A percentile compares a stretch with the other conserved stretches of the same genome.
These are phyloP conservation scores for Plasmodium ovale DNA, from an alignment of 169 alveolate genomes.

Conservation along the genomic window DNA sequence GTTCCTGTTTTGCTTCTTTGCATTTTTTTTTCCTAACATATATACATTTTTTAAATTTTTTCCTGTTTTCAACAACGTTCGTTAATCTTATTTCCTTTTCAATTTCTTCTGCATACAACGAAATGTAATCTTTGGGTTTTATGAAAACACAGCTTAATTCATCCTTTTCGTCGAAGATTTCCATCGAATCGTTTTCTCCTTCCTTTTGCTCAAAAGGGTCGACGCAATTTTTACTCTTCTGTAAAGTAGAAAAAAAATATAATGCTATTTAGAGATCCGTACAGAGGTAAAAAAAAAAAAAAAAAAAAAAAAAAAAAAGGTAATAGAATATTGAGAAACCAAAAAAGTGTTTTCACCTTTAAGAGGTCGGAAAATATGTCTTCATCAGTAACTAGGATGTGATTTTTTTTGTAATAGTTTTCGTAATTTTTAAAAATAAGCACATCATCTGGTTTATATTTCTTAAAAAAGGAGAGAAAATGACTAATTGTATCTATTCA, in stretches of 20 bases:
- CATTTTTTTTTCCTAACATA: constrained; percentile 39
- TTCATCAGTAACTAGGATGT: constrained; percentile 32
- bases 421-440: constrained; percentile 40
- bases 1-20: not conserved
- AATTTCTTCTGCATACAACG: constrained; percentile 45
- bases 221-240: constrained; percentile 24
- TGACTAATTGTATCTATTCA: not conserved
- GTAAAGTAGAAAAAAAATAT: not conserved
- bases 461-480: constrained; percentile 4
- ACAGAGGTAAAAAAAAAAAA: not conserved
- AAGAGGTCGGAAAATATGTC: constrained; percentile 30
- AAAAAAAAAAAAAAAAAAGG: not conserved
- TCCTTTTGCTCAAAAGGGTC: not conserved
- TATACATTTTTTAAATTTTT: constrained; percentile 55
- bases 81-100: constrained; percentile 47
- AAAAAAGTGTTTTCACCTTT: constrained; percentile 4
- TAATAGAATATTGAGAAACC: not conserved
- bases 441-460: constrained; percentile 50
- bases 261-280: not conserved
- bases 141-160: constrained; percentile 60
- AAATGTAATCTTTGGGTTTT: constrained; percentile 35
- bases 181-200: not conserved
- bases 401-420: constrained; percentile 27
- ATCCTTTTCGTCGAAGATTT: not conserved
- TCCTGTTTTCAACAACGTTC: constrained; percentile 30